These are phyloP conservation scores for Gnomoniopsis smithogilvyi DNA, from an alignment of 2,329 filamentous ascomycete genomes.

Conservation along the genomic window DNA sequence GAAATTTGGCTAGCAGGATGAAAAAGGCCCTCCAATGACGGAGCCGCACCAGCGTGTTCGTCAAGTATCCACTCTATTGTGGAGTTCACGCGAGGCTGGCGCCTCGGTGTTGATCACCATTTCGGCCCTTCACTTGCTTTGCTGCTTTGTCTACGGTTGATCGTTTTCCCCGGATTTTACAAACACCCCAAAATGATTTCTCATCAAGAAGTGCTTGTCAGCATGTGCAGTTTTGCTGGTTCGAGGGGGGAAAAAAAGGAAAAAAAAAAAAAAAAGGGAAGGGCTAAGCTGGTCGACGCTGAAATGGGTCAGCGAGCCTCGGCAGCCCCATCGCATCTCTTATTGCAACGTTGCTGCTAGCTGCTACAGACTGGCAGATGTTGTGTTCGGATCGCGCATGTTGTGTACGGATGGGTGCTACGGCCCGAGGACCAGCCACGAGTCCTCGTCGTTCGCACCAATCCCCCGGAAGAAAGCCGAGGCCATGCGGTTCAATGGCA, in stretches of 20 bases:
- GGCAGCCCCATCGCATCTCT: background rate
- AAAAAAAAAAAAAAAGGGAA: too few relatives aligned
- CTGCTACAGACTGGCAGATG: background rate
- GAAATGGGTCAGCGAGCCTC: background rate
- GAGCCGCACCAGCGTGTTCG: background rate
- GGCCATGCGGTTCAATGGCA: background rate
- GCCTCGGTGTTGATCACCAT: constrained; percentile 7
- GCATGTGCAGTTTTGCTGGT: too few relatives aligned
- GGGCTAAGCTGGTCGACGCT: background rate
- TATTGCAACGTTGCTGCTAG: background rate
- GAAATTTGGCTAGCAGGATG: background rate
- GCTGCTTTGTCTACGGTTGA: background rate
- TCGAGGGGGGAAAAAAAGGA: too few relatives aligned
- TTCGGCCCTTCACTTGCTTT: background rate
- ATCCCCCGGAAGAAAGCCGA: background rate
- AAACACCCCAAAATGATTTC: background rate
- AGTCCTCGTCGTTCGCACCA: too few relatives aligned
- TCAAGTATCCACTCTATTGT: background rate
- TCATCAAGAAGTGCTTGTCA: background rate
- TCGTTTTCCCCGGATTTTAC: constrained; percentile 1
- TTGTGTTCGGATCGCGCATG: background rate
- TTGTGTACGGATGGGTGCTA: background rate
- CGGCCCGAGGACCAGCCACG: background rate
- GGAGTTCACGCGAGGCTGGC: too few relatives aligned
- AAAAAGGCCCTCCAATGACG: background rate